These are phyloP conservation scores for Roridomyces roridus DNA, from an alignment of 768 basidiomycete genomes.

Conservation along the genomic window DNA sequence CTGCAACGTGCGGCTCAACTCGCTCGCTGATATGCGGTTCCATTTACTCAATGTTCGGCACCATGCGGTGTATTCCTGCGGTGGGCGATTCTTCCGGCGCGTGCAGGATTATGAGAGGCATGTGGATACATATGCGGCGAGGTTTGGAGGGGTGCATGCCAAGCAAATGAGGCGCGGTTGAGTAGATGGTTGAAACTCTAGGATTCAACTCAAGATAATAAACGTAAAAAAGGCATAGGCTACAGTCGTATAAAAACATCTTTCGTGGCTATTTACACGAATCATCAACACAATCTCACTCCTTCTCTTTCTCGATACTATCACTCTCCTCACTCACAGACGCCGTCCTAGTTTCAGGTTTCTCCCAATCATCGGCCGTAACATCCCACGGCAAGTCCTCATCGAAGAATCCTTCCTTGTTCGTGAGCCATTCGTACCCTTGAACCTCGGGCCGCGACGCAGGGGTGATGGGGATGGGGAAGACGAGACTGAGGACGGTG, in stretches of 20 bases:
- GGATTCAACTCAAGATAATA: neutral
- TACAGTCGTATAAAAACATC: too few relatives aligned
- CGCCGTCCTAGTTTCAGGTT: neutral
- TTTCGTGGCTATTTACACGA: neutral
- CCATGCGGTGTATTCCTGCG: conserved; percentile 33
- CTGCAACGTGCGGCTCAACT: conserved; percentile 28
- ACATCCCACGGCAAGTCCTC: conserved; percentile 25
- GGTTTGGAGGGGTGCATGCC: conserved; percentile 11
- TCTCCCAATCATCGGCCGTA: neutral
- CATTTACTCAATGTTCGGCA: conserved; percentile 28
- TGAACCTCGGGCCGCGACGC: neutral
- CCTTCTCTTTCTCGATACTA: conserved; percentile 12
- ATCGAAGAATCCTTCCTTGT: conserved; percentile 24
- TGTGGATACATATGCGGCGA: conserved; percentile 19
- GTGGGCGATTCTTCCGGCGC: conserved; percentile 32
- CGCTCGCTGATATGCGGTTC: conserved; percentile 31
- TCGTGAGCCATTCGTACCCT: conserved; percentile 16
- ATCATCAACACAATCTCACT: neutral
- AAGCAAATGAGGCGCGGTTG: conserved; percentile 17
- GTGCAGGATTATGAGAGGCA: conserved; percentile 30
- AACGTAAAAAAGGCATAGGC: neutral
- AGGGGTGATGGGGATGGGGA: conserved; percentile 20
- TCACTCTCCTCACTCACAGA: conserved; percentile 10
- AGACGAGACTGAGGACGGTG: conserved; percentile 16
- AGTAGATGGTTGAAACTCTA: neutral